phyloP scores from a whole-genome alignment of 2,329 filamentous ascomycete species.

The Amylocarpus encephaloides region DNA sequence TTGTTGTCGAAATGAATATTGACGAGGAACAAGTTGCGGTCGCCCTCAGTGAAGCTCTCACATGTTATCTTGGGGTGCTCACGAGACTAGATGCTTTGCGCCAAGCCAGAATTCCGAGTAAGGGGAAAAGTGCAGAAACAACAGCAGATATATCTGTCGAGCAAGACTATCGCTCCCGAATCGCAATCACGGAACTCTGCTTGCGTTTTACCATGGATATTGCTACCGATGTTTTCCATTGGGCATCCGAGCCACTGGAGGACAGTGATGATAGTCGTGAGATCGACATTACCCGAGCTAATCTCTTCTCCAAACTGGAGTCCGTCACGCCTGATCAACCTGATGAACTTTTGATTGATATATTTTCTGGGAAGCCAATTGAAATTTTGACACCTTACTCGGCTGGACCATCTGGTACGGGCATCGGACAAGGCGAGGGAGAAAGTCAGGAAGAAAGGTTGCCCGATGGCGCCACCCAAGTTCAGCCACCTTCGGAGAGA shows the following conservation, averaged over 20 bases:
- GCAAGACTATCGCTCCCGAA: neutral
- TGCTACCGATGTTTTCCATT: conserved; percentile 11
- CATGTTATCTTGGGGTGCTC: neutral
- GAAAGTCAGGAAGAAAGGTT: neutral
- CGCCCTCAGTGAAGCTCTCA: neutral
- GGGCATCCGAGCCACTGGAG: conserved; percentile 5
- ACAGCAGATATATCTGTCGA: neutral
- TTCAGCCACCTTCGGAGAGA: too few species aligned
- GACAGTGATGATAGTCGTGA: conserved; percentile 1
- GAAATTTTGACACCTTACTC: conserved; percentile 7
- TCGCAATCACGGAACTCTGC: conserved; percentile 11
- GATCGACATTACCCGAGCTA: neutral
- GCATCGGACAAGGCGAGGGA: neutral
- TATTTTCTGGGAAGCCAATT: conserved; percentile 14
- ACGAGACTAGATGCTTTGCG: neutral
- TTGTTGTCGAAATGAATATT: neutral
- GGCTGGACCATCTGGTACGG: conserved; percentile 7
- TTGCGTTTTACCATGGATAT: conserved; percentile 11
- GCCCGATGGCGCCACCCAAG: neutral
- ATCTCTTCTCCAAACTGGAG: conserved; percentile 4
- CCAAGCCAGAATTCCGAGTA: neutral
- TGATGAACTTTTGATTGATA: conserved; percentile 10
- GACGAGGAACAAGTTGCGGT: neutral
- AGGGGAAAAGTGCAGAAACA: neutral
- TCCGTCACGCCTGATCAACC: conserved; percentile 4